Percentiles rank a stretch among this genome's conserved stretches.
Evolutionary conservation across 495 filamentous ascomycete genomes (phyloP).

Genomic region (Penicillium arizonense): DNA sequence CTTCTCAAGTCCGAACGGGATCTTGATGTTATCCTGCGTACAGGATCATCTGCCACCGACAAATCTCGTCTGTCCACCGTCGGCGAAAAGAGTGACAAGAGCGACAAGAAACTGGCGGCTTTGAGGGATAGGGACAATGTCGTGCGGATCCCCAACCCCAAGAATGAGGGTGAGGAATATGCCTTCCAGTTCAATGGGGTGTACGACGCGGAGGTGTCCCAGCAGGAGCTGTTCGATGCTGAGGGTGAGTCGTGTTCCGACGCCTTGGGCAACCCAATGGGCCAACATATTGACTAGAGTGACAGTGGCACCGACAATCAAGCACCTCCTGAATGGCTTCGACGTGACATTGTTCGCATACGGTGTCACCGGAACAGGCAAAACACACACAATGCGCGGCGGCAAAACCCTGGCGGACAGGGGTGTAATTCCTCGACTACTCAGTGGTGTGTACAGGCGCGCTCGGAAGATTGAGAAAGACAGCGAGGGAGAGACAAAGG

Average conservation of each 20-base stretch:
- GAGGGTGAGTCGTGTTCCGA: conserved; percentile 64
- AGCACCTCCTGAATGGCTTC: conserved; percentile 89
- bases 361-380: conserved; percentile 92
- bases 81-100: conserved; percentile 21
- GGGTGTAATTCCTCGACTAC: conserved; percentile 84
- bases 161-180: conserved; percentile 87
- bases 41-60: conserved; percentile 33
- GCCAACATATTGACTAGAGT: conserved; percentile 19
- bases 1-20: conserved; percentile 79
- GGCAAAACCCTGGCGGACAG: conserved; percentile 85
- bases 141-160: conserved; percentile 91
- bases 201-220: conserved; percentile 74
- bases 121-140: conserved; percentile 59
- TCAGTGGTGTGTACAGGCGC: conserved; percentile 82
- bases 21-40: conserved; percentile 78
- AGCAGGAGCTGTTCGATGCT: conserved; percentile 82
- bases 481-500: conserved; percentile 66
- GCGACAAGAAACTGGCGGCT: conserved; percentile 35
- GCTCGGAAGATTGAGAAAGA: conserved; percentile 88
- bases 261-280: background rate
- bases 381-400: conserved; percentile 98
- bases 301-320: conserved; percentile 71
- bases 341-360: conserved; percentile 97
- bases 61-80: conserved; percentile 26
- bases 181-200: conserved; percentile 95